Evolutionary conservation across 371 early-diverging fungal genomes (phyloP).

Genomic region (Rhizopus arrhizus): DNA sequence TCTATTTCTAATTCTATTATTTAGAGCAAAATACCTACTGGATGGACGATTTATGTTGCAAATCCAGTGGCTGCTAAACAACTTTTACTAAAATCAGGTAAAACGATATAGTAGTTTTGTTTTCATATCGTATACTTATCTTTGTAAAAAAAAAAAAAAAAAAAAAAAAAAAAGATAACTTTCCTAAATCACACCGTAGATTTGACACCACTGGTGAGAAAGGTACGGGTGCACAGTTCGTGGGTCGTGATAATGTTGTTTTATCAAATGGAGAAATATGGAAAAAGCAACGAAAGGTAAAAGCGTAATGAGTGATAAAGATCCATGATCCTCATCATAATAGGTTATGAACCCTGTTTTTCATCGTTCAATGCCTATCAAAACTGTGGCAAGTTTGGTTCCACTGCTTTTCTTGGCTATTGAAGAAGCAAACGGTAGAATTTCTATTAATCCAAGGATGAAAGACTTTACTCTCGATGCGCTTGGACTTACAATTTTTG

Average conservation of each 20-base stretch:
- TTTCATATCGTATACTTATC: background rate
- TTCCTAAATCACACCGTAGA: background rate
- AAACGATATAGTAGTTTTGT: background rate
- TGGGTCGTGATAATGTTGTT: conserved; percentile 15
- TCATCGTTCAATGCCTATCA: conserved; percentile 40
- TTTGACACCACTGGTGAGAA: background rate
- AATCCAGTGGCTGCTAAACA: conserved; percentile 11
- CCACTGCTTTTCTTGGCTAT: conserved; percentile 19
- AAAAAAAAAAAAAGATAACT: conserved; percentile 2
- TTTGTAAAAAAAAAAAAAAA: background rate
- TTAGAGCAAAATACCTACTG: conserved; percentile 5
- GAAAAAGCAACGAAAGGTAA: conserved; percentile 23
- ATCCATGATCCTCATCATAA: background rate
- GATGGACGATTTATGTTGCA: conserved; percentile 12
- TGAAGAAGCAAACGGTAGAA: conserved; percentile 10
- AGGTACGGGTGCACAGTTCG: conserved; percentile 1
- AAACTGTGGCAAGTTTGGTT: conserved; percentile 11
- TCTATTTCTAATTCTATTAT: background rate
- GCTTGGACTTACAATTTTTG: conserved; percentile 33
- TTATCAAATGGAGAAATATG: conserved; percentile 14
- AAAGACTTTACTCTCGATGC: conserved; percentile 33
- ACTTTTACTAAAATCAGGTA: conserved; percentile 18
- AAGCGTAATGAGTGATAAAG: background rate
- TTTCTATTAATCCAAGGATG: conserved; percentile 12
- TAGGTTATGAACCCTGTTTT: conserved; percentile 47